Evolutionary conservation across 306 rosid genomes (phyloP).

Genomic region (Myrica gale): DNA sequence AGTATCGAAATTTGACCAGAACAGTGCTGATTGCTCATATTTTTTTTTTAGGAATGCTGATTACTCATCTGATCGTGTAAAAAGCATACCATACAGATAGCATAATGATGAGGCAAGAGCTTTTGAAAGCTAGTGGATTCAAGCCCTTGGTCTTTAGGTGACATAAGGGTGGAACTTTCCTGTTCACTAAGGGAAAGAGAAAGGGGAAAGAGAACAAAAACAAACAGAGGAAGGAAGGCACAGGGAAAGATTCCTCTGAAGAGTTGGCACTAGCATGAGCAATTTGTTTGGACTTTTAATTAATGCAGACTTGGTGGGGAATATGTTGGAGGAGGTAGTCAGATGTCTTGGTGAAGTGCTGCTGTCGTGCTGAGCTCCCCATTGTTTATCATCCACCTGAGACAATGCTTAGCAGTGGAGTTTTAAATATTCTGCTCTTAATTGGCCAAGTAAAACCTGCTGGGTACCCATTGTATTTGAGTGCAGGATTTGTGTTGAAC

Average conservation of each 20-base stretch:
- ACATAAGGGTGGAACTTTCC: not conserved
- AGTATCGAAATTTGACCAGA: not conserved
- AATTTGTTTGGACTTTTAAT: no score
- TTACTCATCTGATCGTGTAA: constrained; percentile 6
- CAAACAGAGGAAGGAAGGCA: not conserved
- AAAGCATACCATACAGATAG: not conserved
- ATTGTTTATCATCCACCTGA: no score
- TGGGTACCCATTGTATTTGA: no score
- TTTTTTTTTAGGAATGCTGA: no score
- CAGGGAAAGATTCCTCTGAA: not conserved
- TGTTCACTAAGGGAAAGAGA: not conserved
- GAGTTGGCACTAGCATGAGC: not conserved
- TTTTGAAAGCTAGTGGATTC: not conserved
- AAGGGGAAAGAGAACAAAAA: not conserved
- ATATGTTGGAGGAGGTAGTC: no score
- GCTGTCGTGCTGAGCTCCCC: no score
- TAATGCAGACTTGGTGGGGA: no score
- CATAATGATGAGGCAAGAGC: not conserved
- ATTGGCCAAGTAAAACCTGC: no score
- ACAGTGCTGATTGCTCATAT: constrained; percentile 18
- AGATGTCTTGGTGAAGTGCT: no score
- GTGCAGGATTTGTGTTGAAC: no score
- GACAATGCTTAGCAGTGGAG: no score
- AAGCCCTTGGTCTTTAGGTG: not conserved
- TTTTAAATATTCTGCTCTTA: no score